Conservation (phyloP, 768 basidiomycete genomes). For the Panaeolus cyanescens region DNA sequence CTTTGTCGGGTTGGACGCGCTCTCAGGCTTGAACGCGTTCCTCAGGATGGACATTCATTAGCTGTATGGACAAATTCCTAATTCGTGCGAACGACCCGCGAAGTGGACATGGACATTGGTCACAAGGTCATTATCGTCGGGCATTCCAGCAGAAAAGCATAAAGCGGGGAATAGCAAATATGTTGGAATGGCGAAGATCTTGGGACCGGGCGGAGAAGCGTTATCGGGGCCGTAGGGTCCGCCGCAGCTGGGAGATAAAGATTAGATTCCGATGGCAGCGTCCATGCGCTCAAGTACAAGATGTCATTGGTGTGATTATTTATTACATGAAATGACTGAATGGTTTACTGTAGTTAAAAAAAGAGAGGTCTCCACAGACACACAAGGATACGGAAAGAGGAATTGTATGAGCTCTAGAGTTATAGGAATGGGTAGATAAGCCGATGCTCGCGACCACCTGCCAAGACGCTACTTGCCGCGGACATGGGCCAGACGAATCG, state of each 20-base stretch:
- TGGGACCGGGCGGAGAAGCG: background rate
- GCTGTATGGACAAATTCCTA: too few species aligned
- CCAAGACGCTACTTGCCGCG: constrained; percentile 1
- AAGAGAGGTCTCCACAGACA: too few species aligned
- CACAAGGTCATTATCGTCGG: background rate
- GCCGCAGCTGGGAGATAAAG: background rate
- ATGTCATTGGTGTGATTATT: background rate
- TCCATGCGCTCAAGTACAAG: background rate
- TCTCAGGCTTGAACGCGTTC: too few species aligned
- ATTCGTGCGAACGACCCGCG: too few species aligned
- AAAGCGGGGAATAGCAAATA: background rate
- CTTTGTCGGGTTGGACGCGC: background rate
- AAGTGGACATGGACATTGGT: background rate
- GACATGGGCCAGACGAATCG: background rate
- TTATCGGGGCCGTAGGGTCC: background rate
- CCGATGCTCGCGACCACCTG: background rate
- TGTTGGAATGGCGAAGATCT: background rate
- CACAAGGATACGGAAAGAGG: too few species aligned
- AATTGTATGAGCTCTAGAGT: background rate
- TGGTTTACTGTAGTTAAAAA: background rate
- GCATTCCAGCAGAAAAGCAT: background rate
- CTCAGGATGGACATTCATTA: too few species aligned
- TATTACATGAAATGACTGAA: background rate
- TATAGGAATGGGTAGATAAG: background rate
- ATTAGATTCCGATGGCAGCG: background rate